A percentile compares a stretch with the other conserved stretches of the same genome.
phyloP scores from a whole-genome alignment of 2,329 filamentous ascomycete genomes.

The Aureobasidium zeae region DNA sequence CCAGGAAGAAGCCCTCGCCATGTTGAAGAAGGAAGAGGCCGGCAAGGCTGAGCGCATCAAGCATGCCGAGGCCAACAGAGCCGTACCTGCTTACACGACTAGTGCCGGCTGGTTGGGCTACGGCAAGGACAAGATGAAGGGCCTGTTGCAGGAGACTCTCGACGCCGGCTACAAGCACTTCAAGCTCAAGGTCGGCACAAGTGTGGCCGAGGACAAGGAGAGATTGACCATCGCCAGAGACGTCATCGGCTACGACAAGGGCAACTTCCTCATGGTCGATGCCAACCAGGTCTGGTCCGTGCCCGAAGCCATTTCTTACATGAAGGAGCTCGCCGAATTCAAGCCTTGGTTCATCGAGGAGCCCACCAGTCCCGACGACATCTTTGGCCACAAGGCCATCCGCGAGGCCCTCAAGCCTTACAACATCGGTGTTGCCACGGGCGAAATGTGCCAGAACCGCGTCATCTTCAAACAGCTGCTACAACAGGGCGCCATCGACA shows the following conservation, averaged over 20 bases:
- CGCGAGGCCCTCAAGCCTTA: slow-evolving; percentile 66
- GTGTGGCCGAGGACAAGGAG: slow-evolving; percentile 60
- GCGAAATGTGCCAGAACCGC: slow-evolving; percentile 93
- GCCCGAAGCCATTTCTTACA: slow-evolving; percentile 78
- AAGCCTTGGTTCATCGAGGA: slow-evolving; percentile 94
- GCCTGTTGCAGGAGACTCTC: slow-evolving; percentile 63
- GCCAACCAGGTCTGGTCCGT: slow-evolving; percentile 91
- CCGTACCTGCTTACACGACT: slow-evolving; percentile 86
- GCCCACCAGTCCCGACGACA: slow-evolving; percentile 81
- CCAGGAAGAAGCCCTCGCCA: slow-evolving; percentile 65
- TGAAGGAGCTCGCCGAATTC: slow-evolving; percentile 72
- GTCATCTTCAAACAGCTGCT: slow-evolving; percentile 91
- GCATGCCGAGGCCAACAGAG: slow-evolving; percentile 63
- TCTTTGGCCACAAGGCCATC: slow-evolving; percentile 78
- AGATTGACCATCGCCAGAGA: slow-evolving; percentile 65
- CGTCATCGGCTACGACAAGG: slow-evolving; percentile 72
- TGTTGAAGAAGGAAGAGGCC: slow-evolving; percentile 56
- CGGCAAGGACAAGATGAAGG: slow-evolving; percentile 75
- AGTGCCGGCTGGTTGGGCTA: slow-evolving; percentile 90
- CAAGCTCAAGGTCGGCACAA: slow-evolving; percentile 80
- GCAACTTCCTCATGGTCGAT: slow-evolving; percentile 84
- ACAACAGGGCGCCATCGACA: slow-evolving; percentile 67
- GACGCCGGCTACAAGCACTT: slow-evolving; percentile 72
- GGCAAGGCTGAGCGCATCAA: slow-evolving; percentile 63
- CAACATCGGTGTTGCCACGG: slow-evolving; percentile 76